Evolutionary conservation across 306 rosid species (phyloP), one percentile per base, ranked within the genome.

Genomic region (Sindora glabra): DNA sequence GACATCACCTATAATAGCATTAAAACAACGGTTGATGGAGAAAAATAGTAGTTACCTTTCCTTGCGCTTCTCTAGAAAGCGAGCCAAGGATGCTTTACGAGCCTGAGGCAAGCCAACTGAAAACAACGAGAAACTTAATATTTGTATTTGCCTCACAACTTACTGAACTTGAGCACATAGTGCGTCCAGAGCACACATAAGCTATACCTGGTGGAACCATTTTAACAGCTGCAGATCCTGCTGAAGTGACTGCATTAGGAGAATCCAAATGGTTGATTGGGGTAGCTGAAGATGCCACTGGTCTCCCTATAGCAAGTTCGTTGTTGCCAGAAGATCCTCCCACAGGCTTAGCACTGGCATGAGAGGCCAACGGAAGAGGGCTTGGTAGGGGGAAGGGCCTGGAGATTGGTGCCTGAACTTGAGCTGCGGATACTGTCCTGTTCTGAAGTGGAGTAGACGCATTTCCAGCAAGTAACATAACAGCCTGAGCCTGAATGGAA

Each of bases 11-110:
- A n/a, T n/a, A n/a, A n/a, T n/a, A n/a, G n/a, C n/a, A 25, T 45
- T 2, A 24, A 40, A 50, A 50, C 37, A 49, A 30, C 8, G 17
- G 37, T 23, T 48, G 32, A 41, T 21, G 6, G 3, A 33, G 54
- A 39, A 48, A 46, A 26, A 1, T 6, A 62, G 14, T 11, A 65
- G 8, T 73, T 82, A 94, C 99, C 99, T 86, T 73, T 84, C 97
- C 77, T 79, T 89, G 74, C 99, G 92, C 86, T 94, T 94, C 85
- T 89, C 95, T 60, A 94, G 72, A 68, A 89, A 94, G n/a, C 99
- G 77, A 63, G 89, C 77, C 80, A 94, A 75, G 15, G 99, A 89
- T 74, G 99, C 97, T 74, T 94, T 84, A 1, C 97, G 94, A 0
- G 99, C 90, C 77, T 84, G 99, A 74, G 97, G 97, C 75, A 89